Evolutionary conservation across 1,139 yeast species (phyloP), one percentile per base, ranked within the genome.

Genomic region (Zygotorulaspora mrakii): DNA sequence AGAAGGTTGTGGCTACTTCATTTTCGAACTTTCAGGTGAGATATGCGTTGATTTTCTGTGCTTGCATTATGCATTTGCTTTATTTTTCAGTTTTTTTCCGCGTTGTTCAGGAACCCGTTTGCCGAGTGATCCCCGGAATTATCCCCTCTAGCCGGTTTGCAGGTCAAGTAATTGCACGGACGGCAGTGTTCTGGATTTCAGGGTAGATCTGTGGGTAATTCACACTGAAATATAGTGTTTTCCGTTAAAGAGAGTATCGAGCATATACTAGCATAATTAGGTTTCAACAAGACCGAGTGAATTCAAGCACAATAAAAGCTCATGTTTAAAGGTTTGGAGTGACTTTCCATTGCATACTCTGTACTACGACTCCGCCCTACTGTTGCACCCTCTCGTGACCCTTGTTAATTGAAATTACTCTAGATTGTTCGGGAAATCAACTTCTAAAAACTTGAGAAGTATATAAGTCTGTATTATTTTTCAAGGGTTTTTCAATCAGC

Each of bases 91-190:
- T 28, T 28, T 28, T 28, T 28, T 28, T 28, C 31, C 31, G 31
- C 18, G 31, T 24, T 24, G 31, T 28, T 28, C 20, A 14, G 12
- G n/a, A n/a, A 9, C 3, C n/a, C 3, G 31, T 16, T 28, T 28
- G 31, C 31, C 31, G 31, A 28, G 9, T 14, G 21, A 16, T 28
- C 31, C 31, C 31, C 31, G 31, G 31, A 28, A 28, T 28, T 28
- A 17, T 28, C 27, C 27, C 22, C 27, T n/a, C 20, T 16, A 28
- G 31, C 31, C 31, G 31, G 31, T 28, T 28, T 28, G 18, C 18
- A 10, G 16, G 31, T 28, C 4, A 17, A 3, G 8, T 9, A 28
- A 28, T 17, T 28, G 31, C 31, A 28, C 31, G 31, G 31, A 28
- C 16, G 31, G n/a, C 9, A 17, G 12, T 28, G 20, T 9, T 4